Conservation (phyloP, 1,284 basidiomycete genomes). For the Malassezia yamatoensis region DNA sequence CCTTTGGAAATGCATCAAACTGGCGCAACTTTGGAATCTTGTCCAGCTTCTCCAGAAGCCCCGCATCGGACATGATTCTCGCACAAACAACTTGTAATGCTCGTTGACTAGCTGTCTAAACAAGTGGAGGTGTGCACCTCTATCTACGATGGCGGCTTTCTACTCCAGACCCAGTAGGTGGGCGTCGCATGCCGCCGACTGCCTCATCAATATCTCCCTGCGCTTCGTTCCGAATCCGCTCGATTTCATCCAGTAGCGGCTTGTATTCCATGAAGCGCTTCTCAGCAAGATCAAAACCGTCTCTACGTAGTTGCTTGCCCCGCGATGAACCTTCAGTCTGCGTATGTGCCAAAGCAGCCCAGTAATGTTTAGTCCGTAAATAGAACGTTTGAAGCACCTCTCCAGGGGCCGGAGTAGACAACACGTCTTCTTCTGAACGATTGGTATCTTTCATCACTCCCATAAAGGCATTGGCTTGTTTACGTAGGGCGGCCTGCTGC, state of each 20-base stretch:
- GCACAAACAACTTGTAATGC: too few species aligned
- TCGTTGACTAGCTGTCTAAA: neutral
- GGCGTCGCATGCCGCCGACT: constrained; percentile 51
- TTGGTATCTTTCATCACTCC: constrained; percentile 61
- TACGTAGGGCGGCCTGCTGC: constrained; percentile 55
- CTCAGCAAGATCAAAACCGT: constrained; percentile 51
- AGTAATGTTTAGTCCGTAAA: constrained; percentile 59
- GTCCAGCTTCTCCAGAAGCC: constrained; percentile 33
- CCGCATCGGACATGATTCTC: constrained; percentile 24
- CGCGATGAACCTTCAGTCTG: constrained; percentile 55
- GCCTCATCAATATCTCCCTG: constrained; percentile 64
- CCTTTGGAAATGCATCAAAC: constrained; percentile 48
- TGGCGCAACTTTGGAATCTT: constrained; percentile 37
- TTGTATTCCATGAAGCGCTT: constrained; percentile 41
- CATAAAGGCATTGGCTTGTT: constrained; percentile 62
- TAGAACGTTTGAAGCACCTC: constrained; percentile 79
- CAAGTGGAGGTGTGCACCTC: neutral
- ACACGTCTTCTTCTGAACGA: constrained; percentile 61
- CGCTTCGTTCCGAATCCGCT: constrained; percentile 71
- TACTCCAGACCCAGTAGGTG: constrained; percentile 46
- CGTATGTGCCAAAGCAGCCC: constrained; percentile 64
- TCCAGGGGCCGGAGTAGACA: constrained; percentile 77
- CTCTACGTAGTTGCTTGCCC: constrained; percentile 68
- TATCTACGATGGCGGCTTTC: constrained; percentile 38
- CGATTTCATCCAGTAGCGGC: constrained; percentile 53